Percentiles rank a stretch among this genome's conserved stretches.
Conservation (phyloP, 2,329 filamentous ascomycete species). For the Penicillium sp. region DNA sequence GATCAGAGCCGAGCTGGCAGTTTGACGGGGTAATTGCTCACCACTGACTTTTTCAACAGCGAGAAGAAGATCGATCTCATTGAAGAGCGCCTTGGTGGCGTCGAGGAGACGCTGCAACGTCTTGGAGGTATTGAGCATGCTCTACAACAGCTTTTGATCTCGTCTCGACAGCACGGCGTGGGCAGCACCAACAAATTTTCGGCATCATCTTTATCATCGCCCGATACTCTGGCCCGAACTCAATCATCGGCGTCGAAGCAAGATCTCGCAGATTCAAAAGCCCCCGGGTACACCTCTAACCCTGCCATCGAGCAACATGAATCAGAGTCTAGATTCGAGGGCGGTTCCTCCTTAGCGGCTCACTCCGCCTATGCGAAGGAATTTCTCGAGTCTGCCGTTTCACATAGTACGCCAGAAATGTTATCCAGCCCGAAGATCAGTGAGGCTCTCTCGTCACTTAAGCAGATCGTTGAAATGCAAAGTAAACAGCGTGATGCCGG, state of each 20-base stretch:
- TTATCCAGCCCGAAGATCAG: slow-evolving; percentile 41
- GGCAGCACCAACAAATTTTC: background rate
- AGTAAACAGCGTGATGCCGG: slow-evolving; percentile 28
- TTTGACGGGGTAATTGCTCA: background rate
- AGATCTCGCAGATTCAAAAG: slow-evolving; percentile 7
- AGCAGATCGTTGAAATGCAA: slow-evolving; percentile 42
- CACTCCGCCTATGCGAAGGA: slow-evolving; percentile 52
- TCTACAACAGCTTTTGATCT: slow-evolving; percentile 26
- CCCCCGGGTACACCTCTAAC: slow-evolving; percentile 22
- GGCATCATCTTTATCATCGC: slow-evolving; percentile 13
- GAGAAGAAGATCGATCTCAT: slow-evolving; percentile 58
- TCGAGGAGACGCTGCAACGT: slow-evolving; percentile 46
- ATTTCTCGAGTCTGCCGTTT: slow-evolving; percentile 45
- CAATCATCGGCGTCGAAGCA: slow-evolving; percentile 8
- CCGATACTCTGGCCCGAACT: slow-evolving; percentile 2
- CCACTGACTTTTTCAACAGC: slow-evolving; percentile 30
- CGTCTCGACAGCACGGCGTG: slow-evolving; percentile 7
- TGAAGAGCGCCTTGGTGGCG: slow-evolving; percentile 51
- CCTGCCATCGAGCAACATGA: slow-evolving; percentile 32
- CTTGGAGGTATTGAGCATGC: slow-evolving; percentile 51
- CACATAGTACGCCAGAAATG: slow-evolving; percentile 35
- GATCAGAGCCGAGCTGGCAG: no score
- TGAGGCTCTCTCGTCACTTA: slow-evolving; percentile 40
- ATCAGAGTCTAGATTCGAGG: slow-evolving; percentile 45
- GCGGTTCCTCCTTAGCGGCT: slow-evolving; percentile 51